Evolutionary conservation across 106 monocot species (phyloP).

Genomic region (Narthecium ossifragum): DNA sequence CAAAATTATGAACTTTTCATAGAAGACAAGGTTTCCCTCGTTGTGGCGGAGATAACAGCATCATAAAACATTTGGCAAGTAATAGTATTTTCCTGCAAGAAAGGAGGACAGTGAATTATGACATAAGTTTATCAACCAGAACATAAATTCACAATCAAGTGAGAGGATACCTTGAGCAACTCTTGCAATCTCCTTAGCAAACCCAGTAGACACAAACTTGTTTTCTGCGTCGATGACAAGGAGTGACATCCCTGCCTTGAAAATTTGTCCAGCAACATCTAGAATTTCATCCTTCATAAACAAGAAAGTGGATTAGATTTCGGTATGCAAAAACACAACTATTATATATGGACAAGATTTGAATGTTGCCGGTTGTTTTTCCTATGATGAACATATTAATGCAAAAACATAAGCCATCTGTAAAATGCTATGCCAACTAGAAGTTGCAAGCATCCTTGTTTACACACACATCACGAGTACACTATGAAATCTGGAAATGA

Average conservation of each 20-base stretch:
- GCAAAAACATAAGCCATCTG: too few species aligned
- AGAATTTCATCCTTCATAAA: slow-evolving; percentile 85
- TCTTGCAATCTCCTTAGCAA: slow-evolving; percentile 97
- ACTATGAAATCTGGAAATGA: too few species aligned
- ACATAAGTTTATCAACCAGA: too few species aligned
- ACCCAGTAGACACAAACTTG: slow-evolving; percentile 98
- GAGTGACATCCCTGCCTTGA: slow-evolving; percentile 97
- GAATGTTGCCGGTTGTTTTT: too few species aligned
- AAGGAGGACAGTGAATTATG: neutral
- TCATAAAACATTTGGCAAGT: slow-evolving; percentile 99
- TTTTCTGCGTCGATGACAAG: slow-evolving; percentile 98
- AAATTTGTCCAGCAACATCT: slow-evolving; percentile 93
- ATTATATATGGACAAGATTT: too few species aligned
- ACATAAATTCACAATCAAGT: too few species aligned
- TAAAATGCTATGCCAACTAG: too few species aligned
- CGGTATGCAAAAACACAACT: too few species aligned
- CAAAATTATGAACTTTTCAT: slow-evolving; percentile 72
- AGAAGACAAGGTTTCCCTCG: slow-evolving; percentile 69
- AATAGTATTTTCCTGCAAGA: slow-evolving; percentile 90
- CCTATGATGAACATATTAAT: too few species aligned
- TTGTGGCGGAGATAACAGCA: slow-evolving; percentile 92
- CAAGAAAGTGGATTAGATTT: too few species aligned
- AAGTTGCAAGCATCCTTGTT: too few species aligned
- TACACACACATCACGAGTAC: too few species aligned
- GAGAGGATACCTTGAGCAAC: slow-evolving; percentile 81